Base-by-base conservation (phyloP, 108 stramenopile species). In the Chaetoceros muelleri region DNA sequence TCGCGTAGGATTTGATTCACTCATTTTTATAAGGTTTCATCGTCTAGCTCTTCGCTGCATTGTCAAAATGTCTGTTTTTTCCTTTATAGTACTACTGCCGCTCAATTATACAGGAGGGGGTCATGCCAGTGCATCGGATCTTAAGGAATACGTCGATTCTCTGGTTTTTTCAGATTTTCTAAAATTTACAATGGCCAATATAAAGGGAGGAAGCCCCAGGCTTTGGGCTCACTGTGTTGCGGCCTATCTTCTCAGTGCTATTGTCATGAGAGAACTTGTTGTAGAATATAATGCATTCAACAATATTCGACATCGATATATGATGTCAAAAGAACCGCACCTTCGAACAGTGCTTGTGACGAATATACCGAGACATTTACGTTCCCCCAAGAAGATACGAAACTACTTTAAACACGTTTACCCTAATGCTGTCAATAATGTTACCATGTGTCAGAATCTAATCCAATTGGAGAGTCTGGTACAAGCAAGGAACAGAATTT, bases 221-320 rank as follows among this genome's bases (percentile, higher is more conserved):
- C 67, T 93, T n/a, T 93, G 91, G 91, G 77, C 87, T 1, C 91
- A 93, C 73, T 89, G 87, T 65, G 72, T 85, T 65, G 87, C 80
- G 16, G 91, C 87, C 13, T 89, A 87, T 70, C 67, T 93, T 24
- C 62, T 85, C 45, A 93, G 87, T 2, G 81, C 65, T 0, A 93
- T 93, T 66, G 85, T 89, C 30, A 76, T 83, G 20, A 57, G 76
- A 24, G 87, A 93, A 58, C 56, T 93, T 54, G 54, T 93, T 55
- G 70, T 71, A 3, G 91, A 93, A 61, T 93, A 93, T 63, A 82
- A 84, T 61, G 82, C 81, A 28, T 93, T 85, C 54, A 78, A 84
- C 64, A 75, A 65, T 46, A 93, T 93, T 69, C 78, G 91, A 19
- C 91, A 93, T 69, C 66, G 79, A 40, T 93, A 93, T 65, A 65